A percentile compares a stretch with the other conserved stretches of the same genome.
phyloP scores from a whole-genome alignment of 1,284 basidiomycete species.

The Cutaneotrichosporon mucoides region DNA sequence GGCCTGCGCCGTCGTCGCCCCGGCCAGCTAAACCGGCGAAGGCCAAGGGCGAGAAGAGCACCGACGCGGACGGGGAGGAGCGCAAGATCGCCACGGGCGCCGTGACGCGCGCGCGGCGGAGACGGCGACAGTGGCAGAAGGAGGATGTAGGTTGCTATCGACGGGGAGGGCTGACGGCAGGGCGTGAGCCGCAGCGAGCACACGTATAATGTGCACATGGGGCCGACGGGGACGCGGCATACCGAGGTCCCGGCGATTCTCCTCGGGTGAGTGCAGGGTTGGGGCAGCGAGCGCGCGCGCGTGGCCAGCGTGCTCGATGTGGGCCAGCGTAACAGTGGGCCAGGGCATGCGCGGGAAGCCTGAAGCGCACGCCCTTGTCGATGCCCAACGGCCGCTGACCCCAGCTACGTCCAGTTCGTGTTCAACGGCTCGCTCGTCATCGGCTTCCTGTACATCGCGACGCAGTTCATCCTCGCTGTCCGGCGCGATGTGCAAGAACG shows the following conservation, averaged over 20 bases:
- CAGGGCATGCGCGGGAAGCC: no score
- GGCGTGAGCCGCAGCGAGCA: conserved; percentile 19
- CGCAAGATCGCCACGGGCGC: conserved; percentile 58
- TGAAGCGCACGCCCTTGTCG: no score
- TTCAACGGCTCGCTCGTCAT: conserved; percentile 87
- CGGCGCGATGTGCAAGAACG: conserved; percentile 85
- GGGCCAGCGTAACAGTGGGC: no score
- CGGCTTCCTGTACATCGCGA: conserved; percentile 76
- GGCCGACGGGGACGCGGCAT: conserved; percentile 37
- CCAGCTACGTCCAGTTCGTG: conserved; percentile 85
- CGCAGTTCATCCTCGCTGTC: conserved; percentile 83
- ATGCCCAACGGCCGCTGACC: no score
- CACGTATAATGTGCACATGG: conserved; percentile 43
- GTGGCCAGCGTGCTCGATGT: no score
- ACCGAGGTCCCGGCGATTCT: conserved; percentile 56
- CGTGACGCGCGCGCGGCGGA: conserved; percentile 63
- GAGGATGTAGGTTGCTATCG: conserved; percentile 16
- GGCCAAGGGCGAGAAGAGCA: conserved; percentile 3
- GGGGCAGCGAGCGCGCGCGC: no score
- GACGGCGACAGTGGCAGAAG: conserved; percentile 54
- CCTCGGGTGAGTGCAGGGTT: conserved; percentile 59
- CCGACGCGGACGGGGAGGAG: no score
- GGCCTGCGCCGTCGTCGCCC: no score
- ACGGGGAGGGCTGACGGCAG: background rate
- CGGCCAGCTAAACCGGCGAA: no score